Evolutionary conservation across 2,329 filamentous ascomycete genomes (phyloP), one percentile per base, ranked within the genome.

Genomic region (Blumeriella jaapii): DNA sequence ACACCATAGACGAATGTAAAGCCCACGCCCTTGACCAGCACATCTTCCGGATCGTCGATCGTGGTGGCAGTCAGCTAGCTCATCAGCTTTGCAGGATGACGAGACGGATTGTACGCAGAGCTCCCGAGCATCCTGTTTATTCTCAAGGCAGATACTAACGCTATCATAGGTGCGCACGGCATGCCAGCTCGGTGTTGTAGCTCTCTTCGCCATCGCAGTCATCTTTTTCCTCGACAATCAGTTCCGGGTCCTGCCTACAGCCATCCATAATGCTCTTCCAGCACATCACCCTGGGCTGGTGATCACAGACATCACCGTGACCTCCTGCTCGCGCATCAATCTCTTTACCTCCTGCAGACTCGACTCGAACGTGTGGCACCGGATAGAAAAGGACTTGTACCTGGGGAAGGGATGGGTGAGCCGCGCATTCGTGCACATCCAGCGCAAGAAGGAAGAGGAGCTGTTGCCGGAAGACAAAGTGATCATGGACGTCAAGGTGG

Each of bases 361-460:
- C 23, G 71, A 79, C 49, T 59, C 68, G 23, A 62, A 51, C 18
- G 29, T 44, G 42, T 83, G 78, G 78, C 68, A 77, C 48, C 69
- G 74, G 18, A 62, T 84, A 25, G 74, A 82, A 46, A 84, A 83
- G 55, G 78, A 84, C 51, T 63, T 84, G 2, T 80, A 79, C 49
- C 61, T 84, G 29, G 68, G 68, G 35, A 65, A 63, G 10, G 69
- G 71, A 28, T 82, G 75, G 74, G 61, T 78, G 20, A 70, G 66
- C 16, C 73, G 67, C 50, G 78, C 78, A 33, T 84, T 75, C 51
- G 59, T 84, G 17, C 73, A 81, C 52, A 69, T 83, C 38, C 66
- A 79, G 57, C 65, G 76, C 34, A 82, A 80, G 63, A 71, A 71
- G 44, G 78, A 83, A 56, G 74, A 80, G 49, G 78, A 82, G 43